phyloP scores from a whole-genome alignment of 2,329 filamentous ascomycete species.

The Colletotrichum phormii region DNA sequence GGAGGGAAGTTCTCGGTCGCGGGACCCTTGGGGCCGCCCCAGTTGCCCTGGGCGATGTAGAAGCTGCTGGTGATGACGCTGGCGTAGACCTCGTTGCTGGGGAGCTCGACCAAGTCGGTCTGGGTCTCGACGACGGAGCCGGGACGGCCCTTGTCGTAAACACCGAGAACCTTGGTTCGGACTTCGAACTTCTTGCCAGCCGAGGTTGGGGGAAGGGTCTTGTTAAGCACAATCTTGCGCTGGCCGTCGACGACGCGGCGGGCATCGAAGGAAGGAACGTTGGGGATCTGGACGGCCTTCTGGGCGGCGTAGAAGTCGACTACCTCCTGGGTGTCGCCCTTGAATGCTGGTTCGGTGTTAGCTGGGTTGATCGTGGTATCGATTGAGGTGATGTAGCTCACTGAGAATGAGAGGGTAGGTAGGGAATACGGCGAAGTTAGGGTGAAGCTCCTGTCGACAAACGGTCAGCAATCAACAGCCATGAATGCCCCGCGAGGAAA shows the following conservation, averaged over 20 bases:
- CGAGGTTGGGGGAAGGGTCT: conserved; percentile 78
- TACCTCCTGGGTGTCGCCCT: conserved; percentile 79
- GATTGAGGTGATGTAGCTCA: conserved; percentile 52
- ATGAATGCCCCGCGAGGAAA: not conserved
- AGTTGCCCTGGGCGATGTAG: conserved; percentile 82
- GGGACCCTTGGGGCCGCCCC: conserved; percentile 92
- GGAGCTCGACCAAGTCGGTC: conserved; percentile 78
- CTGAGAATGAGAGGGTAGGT: conserved; percentile 87
- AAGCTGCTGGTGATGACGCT: conserved; percentile 78
- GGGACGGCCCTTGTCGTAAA: conserved; percentile 90
- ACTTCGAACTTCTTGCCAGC: conserved; percentile 80
- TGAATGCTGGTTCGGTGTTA: conserved; percentile 69
- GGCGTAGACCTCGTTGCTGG: conserved; percentile 76
- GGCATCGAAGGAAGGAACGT: conserved; percentile 80
- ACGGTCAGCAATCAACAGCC: conserved; percentile 1
- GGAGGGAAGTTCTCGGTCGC: conserved; percentile 83
- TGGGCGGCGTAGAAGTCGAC: conserved; percentile 85
- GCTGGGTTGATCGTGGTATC: not conserved
- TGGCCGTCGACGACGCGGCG: conserved; percentile 85
- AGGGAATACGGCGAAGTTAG: conserved; percentile 87
- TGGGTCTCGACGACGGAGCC: conserved; percentile 86
- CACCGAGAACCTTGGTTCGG: conserved; percentile 81
- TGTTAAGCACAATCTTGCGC: conserved; percentile 81
- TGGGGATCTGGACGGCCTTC: conserved; percentile 75
- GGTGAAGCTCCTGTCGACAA: conserved; percentile 79